Percentiles rank a stretch among this genome's conserved stretches.
phyloP scores from a whole-genome alignment of 495 filamentous ascomycete species.

The Daldinia vernicosa region DNA sequence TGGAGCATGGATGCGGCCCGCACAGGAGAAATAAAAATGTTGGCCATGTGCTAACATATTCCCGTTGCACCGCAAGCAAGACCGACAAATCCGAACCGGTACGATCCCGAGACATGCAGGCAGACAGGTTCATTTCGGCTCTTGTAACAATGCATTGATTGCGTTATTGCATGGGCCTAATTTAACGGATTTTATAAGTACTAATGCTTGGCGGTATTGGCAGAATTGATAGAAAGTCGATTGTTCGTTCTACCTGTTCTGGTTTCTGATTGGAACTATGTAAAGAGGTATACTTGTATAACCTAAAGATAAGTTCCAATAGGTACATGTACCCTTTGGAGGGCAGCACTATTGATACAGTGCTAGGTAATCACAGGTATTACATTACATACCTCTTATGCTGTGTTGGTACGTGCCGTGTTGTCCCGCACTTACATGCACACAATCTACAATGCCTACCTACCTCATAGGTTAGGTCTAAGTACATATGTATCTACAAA shows the following conservation, averaged over 20 bases:
- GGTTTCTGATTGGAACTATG: too few species aligned
- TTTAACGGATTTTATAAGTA: neutral
- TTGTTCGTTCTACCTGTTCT: too few species aligned
- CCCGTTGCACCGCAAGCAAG: slow-evolving; percentile 10
- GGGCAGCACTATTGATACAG: neutral
- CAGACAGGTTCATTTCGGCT: slow-evolving; percentile 7
- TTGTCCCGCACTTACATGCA: neutral
- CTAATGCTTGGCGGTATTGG: neutral
- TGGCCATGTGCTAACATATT: slow-evolving; percentile 18
- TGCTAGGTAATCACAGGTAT: neutral
- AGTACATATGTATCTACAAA: neutral
- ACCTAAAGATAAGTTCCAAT: too few species aligned
- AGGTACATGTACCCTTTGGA: too few species aligned
- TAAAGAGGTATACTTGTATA: too few species aligned
- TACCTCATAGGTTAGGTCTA: too few species aligned
- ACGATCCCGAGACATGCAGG: slow-evolving; percentile 30
- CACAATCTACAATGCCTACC: too few species aligned
- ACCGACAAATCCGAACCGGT: slow-evolving; percentile 6
- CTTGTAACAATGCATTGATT: slow-evolving; percentile 5
- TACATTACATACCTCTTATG: neutral
- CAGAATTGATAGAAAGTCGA: neutral
- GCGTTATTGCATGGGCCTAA: neutral
- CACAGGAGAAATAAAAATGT: neutral
- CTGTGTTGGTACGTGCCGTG: neutral
- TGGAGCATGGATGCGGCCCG: slow-evolving; percentile 17